Evolutionary conservation across 2,329 filamentous ascomycete species (phyloP).

Genomic region (Arthrinium puccinioides): DNA sequence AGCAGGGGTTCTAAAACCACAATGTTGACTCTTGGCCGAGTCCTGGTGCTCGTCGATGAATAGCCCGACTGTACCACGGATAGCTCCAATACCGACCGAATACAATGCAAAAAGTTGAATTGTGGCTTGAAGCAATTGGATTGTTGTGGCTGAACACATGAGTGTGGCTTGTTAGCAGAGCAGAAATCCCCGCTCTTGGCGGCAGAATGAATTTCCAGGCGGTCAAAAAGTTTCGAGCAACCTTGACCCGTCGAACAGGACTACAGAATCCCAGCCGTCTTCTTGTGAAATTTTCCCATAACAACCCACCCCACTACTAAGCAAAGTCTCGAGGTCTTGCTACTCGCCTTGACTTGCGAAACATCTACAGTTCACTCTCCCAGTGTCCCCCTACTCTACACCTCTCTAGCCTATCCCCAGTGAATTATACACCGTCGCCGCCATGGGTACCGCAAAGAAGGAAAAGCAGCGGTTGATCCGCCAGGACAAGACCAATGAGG

Average conservation of each 20-base stretch:
- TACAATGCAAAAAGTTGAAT: too few relatives aligned
- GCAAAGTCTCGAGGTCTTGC: conserved; percentile 5
- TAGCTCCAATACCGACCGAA: too few relatives aligned
- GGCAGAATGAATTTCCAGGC: conserved; percentile 7
- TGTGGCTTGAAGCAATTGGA: too few relatives aligned
- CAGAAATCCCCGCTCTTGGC: neutral
- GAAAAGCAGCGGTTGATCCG: conserved; percentile 75
- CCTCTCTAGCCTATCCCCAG: neutral
- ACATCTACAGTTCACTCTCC: neutral
- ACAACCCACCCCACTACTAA: neutral
- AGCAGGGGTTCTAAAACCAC: too few relatives aligned
- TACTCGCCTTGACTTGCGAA: conserved; percentile 4
- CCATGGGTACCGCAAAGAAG: conserved; percentile 89
- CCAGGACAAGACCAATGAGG: conserved; percentile 78
- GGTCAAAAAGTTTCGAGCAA: conserved; percentile 8
- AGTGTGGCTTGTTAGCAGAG: too few relatives aligned
- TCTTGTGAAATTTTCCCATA: conserved; percentile 3
- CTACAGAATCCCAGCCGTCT: too few relatives aligned
- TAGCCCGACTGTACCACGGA: too few relatives aligned
- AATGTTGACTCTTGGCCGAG: too few relatives aligned
- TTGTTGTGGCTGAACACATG: conserved; percentile 3
- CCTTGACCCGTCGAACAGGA: too few relatives aligned
- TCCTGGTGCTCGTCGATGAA: too few relatives aligned
- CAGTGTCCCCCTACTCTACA: neutral
- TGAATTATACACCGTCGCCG: conserved; percentile 14